phyloP scores from a whole-genome alignment of 768 basidiomycete species.

The Pluteus cervinus region DNA sequence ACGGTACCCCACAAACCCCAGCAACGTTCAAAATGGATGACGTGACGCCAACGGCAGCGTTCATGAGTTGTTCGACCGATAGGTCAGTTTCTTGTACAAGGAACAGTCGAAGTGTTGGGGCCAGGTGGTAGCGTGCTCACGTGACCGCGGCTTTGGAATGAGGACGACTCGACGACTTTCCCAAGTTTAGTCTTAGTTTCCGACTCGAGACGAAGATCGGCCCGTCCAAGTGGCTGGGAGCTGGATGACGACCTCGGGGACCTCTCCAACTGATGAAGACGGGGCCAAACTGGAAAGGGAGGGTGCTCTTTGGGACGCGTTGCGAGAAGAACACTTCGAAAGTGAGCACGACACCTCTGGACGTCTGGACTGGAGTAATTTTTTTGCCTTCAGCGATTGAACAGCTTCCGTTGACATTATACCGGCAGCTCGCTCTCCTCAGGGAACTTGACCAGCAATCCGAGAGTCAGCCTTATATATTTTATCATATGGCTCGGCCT shows the following conservation, averaged over 20 bases:
- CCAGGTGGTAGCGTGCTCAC: no score
- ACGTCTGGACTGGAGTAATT: neutral
- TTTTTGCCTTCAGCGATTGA: slow-evolving; percentile 50
- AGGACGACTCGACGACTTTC: no score
- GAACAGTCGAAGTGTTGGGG: no score
- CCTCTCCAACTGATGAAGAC: no score
- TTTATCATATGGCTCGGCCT: neutral
- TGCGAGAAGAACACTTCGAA: slow-evolving; percentile 79
- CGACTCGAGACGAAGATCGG: no score
- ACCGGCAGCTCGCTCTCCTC: slow-evolving; percentile 64
- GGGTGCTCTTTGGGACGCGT: slow-evolving; percentile 63
- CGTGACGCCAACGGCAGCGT: slow-evolving; percentile 17
- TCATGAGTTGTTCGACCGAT: no score
- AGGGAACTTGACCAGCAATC: slow-evolving; percentile 68
- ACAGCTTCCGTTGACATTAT: slow-evolving; percentile 70
- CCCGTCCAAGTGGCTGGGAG: no score
- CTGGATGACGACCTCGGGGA: no score
- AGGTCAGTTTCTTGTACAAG: no score
- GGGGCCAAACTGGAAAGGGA: slow-evolving; percentile 51
- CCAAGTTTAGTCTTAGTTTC: no score
- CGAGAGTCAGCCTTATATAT: slow-evolving; percentile 31
- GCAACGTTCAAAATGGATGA: slow-evolving; percentile 41
- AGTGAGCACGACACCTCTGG: slow-evolving; percentile 30
- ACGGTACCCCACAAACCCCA: slow-evolving; percentile 40
- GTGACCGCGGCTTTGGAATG: no score